A percentile compares a stretch with the other conserved stretches of the same genome.
Evolutionary conservation across 169 alveolate genomes (phyloP).

Genomic region (Theileria equi): DNA sequence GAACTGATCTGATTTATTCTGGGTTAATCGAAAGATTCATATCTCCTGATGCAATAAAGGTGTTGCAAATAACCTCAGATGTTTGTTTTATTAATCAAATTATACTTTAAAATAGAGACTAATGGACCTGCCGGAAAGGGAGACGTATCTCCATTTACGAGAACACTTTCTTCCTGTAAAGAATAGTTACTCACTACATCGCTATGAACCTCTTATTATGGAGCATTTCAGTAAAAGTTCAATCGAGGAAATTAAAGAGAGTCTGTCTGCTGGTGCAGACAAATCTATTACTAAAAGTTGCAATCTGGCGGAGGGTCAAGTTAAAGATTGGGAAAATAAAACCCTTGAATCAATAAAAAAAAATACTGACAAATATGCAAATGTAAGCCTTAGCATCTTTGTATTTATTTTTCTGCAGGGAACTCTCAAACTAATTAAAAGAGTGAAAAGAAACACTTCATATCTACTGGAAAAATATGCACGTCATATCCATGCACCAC

Average conservation of each 20-base stretch:
- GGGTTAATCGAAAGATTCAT: conserved; percentile 70
- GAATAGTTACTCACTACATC: conserved; percentile 17
- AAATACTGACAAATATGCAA: too few species aligned
- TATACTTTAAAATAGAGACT: conserved; percentile 28
- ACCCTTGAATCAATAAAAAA: conserved; percentile 4
- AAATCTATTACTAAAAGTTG: conserved; percentile 9
- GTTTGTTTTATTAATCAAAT: conserved; percentile 10
- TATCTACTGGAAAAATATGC: too few species aligned
- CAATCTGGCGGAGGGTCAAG: conserved; percentile 1
- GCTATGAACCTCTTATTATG: conserved; percentile 35
- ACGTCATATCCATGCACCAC: too few species aligned
- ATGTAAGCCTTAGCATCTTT: too few species aligned
- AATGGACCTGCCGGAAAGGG: conserved; percentile 60
- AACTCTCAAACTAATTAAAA: too few species aligned
- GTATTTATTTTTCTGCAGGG: too few species aligned
- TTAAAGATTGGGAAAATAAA: conserved; percentile 28
- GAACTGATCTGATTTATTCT: conserved; percentile 68
- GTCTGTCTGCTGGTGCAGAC: conserved; percentile 30
- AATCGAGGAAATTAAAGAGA: conserved; percentile 14
- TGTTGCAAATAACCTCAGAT: conserved; percentile 67
- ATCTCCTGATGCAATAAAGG: conserved; percentile 64
- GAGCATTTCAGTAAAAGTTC: conserved; percentile 31
- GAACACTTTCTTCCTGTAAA: conserved; percentile 35
- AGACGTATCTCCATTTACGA: too few species aligned
- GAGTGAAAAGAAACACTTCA: too few species aligned